phyloP scores from a whole-genome alignment of 139 green algal species.

The Auxenochlorella protothecoides region DNA sequence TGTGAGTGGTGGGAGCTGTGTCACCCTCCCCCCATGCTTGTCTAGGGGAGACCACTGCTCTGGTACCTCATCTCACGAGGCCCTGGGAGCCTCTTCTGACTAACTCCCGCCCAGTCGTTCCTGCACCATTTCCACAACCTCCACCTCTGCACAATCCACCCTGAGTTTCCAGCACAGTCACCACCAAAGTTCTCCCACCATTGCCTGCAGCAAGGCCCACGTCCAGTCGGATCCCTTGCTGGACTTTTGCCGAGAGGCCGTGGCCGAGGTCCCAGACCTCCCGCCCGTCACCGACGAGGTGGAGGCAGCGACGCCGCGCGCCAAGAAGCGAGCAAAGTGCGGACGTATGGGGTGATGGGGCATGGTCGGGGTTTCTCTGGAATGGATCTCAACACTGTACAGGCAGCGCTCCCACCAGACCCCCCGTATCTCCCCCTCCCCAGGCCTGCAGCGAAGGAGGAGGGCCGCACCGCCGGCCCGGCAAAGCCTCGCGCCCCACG shows the following conservation, averaged over 20 bases:
- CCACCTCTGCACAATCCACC: too few relatives aligned
- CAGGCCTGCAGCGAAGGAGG: too few relatives aligned
- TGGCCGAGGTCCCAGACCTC: conserved; percentile 58
- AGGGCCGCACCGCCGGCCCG: too few relatives aligned
- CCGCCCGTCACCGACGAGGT: conserved; percentile 1
- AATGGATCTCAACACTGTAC: too few relatives aligned
- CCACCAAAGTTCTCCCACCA: too few relatives aligned
- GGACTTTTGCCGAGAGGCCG: conserved; percentile 68
- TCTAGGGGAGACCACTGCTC: not conserved
- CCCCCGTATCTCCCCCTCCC: too few relatives aligned
- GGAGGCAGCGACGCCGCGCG: not conserved
- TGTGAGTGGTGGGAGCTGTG: conserved; percentile 43
- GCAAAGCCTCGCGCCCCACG: too few relatives aligned
- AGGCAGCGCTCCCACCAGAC: too few relatives aligned
- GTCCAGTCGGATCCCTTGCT: conserved; percentile 45
- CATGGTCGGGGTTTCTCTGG: too few relatives aligned
- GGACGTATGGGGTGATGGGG: too few relatives aligned
- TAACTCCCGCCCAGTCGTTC: not conserved
- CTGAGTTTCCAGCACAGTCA: too few relatives aligned
- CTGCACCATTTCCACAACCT: not conserved
- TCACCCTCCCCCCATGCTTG: not conserved
- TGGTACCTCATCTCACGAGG: not conserved
- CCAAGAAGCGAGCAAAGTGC: conserved; percentile 8
- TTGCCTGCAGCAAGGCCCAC: conserved; percentile 37
- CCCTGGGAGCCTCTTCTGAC: not conserved